Evolutionary conservation across 495 filamentous ascomycete species (phyloP), one percentile per base, ranked within the genome.

Genomic region (Acidomyces sp.): DNA sequence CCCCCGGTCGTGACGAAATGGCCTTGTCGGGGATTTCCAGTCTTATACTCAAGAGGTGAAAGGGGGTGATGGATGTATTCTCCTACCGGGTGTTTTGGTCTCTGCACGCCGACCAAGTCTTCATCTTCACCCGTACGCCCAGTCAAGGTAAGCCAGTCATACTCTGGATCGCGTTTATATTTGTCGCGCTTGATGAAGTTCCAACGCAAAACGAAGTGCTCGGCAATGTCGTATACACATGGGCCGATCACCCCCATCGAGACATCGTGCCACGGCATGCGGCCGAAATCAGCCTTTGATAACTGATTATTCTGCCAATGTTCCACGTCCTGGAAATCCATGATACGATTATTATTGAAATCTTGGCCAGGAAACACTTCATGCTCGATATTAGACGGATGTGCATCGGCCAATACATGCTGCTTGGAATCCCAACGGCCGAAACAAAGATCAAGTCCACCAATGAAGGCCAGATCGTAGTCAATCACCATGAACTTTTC

Each of bases 241-340:
- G 86, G 83, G 4, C 88, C 88, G 33, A 92, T 71, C 17, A 95
- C 40, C 2, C 82, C 85, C 82, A 95, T 86, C 3, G 81, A 70
- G 2, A 96, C 85, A 56, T 96, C 88, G 53, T 96, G 88, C 88
- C 88, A 96, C 1, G 88, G 88, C 88, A 96, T 94, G 21, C 88
- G 77, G 18, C 86, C 87, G 47, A 81, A 93, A 24, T 94, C 85
- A 0, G 79, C 75, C 63, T 95, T 95, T 58, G 72, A 82, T n/a
- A 96, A 63, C 54, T 92, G 82, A 52, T 96, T 96, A 33, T 75
- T 72, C 57, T 86, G 83, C 88, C 88, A 96, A 53, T 94, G 80
- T 6, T 80, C 55, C 16, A 97, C 90, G 17, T 74, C 80, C 50
- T 94, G 69, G 60, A 95, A 95, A 54, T 97, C 88, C 82, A 94